Base-by-base conservation (phyloP, 495 filamentous ascomycete genomes). In the Podospora comata region DNA sequence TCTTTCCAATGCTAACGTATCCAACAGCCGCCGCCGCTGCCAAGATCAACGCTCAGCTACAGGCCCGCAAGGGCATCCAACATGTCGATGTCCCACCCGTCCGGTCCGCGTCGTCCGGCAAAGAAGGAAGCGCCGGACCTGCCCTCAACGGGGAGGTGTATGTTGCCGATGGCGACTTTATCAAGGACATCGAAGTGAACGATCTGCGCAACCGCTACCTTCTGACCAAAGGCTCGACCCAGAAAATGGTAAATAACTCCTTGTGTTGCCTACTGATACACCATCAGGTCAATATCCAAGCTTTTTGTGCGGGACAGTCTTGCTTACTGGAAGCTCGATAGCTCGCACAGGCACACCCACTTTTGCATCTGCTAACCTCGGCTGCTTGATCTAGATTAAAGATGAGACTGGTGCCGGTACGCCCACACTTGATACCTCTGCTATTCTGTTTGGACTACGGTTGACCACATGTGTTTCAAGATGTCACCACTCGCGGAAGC, bases 351-450 rank as follows among this genome's bases (percentile, higher is more conserved):
- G 80, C 84, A 76, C 82, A 79, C 83, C 88, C 90, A 92, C 88
- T 86, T 88, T 93, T 91, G 89, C 92, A 92, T 91, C 90, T 96
- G 94, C 95, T 99, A 90, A 99, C 95, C 88, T 90, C 86, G 79
- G 80, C 82, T 90, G 86, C 91, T 87, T 95, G 91, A 91, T 92
- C 78, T 97, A 99, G 95, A 99, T 99, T 73, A 96, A 97, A 91
- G 94, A 98, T 84, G 91, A 97, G 76, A 97, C 95, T 90, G 95
- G 95, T 89, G 94, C 95, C 85, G 95, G 95, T 99, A 99, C 89
- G 95, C 90, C 85, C 83, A 80, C 86, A 32, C 74, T 79, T 70
- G 32, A 69, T 63, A 74, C 72, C 71, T 77, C 55, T 62, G 75
- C 78, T 77, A 79, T 77, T 78, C 79, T 79, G 78, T 79, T 68